Conservation (phyloP, 306 rosid genomes). For the Cicer bijugum region DNA sequence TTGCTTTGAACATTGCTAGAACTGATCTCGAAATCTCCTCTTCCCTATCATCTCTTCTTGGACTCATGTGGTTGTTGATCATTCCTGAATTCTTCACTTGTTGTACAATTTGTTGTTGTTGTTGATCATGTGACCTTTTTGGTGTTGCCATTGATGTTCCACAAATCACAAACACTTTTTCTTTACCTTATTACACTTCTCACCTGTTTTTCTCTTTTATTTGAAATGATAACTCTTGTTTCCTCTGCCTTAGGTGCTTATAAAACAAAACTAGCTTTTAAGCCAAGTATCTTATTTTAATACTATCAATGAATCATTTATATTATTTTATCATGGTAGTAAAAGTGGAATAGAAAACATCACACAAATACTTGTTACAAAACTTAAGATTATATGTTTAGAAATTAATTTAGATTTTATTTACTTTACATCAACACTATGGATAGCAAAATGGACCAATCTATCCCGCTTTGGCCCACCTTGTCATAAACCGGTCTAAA, state of each 20-base stretch:
- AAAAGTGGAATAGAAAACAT: conserved; percentile 46
- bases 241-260: conserved; percentile 61
- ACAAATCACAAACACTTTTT: conserved; percentile 47
- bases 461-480: too few species aligned
- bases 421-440: too few species aligned
- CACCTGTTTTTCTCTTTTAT: conserved; percentile 41
- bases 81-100: conserved; percentile 60
- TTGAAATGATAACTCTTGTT: conserved; percentile 65
- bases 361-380: conserved; percentile 46
- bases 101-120: conserved; percentile 36
- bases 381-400: conserved; percentile 37
- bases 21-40: conserved; percentile 88
- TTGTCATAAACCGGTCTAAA: too few species aligned
- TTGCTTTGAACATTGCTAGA: conserved; percentile 65
- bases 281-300: conserved; percentile 44
- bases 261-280: conserved; percentile 69
- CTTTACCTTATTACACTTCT: conserved; percentile 26
- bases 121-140: conserved; percentile 63
- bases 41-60: conserved; percentile 66
- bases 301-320: conserved; percentile 41
- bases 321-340: conserved; percentile 52
- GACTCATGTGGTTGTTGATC: conserved; percentile 59
- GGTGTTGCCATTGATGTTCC: conserved; percentile 70
- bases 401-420: conserved; percentile 14
- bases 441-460: too few species aligned